Evolutionary conservation across 345 rosid species (phyloP).

Genomic region (Syzygium aromaticum): DNA sequence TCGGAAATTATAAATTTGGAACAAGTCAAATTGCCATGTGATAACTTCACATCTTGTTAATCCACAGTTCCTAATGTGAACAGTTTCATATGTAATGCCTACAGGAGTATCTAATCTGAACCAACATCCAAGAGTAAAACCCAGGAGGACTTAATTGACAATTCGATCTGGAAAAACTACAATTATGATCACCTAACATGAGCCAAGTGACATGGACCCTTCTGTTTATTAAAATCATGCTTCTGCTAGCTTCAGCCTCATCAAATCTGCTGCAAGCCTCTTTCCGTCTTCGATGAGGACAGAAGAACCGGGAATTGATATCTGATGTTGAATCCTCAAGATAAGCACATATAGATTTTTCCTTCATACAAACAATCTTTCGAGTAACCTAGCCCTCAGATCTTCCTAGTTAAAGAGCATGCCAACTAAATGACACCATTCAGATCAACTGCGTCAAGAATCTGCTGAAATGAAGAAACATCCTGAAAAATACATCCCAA

Average conservation of each 20-base stretch:
- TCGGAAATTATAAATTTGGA: background rate
- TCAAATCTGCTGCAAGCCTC: background rate
- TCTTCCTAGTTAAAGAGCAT: background rate
- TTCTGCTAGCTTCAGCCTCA: background rate
- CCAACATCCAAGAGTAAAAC: background rate
- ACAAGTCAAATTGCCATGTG: background rate
- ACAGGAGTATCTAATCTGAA: background rate
- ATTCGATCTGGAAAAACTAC: background rate
- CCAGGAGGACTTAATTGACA: background rate
- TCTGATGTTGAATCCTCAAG: background rate
- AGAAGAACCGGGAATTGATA: background rate
- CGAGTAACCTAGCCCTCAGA: background rate
- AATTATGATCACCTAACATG: background rate
- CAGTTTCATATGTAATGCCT: background rate
- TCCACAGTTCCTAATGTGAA: background rate
- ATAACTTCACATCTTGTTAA: too few species aligned
- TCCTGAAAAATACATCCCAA: background rate
- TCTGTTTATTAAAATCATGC: background rate
- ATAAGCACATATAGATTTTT: background rate
- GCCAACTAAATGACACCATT: background rate
- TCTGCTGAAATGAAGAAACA: background rate
- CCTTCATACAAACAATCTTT: background rate
- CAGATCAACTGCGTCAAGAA: background rate
- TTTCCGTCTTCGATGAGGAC: background rate
- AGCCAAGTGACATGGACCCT: background rate